Evolutionary conservation across 306 rosid genomes (phyloP).

Genomic region (Geum urbanum): DNA sequence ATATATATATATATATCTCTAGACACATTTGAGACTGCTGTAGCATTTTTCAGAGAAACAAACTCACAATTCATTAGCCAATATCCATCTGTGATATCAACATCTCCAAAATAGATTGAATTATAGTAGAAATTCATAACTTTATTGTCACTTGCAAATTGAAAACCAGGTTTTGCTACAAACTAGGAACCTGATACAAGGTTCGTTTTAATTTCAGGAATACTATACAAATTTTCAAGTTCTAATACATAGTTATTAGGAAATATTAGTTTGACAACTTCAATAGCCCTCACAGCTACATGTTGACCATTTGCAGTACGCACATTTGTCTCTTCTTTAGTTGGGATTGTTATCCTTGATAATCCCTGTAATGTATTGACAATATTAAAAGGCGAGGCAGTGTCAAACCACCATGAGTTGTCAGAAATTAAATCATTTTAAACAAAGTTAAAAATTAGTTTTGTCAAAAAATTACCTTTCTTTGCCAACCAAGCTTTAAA

Average conservation of each 20-base stretch:
- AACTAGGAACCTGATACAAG: background rate
- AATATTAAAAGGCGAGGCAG: background rate
- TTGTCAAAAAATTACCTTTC: too few relatives aligned
- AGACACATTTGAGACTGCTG: too few relatives aligned
- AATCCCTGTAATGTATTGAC: background rate
- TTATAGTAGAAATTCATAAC: background rate
- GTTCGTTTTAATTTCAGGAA: background rate
- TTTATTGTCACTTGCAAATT: background rate
- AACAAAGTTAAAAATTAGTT: too few relatives aligned
- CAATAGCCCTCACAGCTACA: background rate
- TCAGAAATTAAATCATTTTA: background rate
- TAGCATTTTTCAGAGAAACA: too few relatives aligned
- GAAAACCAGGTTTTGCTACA: background rate
- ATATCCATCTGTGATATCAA: background rate
- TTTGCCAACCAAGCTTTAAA: too few relatives aligned
- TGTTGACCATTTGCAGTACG: background rate
- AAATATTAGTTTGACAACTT: background rate
- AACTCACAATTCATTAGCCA: background rate
- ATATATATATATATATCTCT: too few relatives aligned
- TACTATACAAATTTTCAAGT: background rate
- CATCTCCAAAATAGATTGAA: background rate
- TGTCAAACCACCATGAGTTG: background rate
- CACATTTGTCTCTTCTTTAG: background rate
- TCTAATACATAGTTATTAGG: background rate
- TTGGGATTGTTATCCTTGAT: background rate